Conservation (phyloP, 257 asterid genomes). For the Solanum pennellii region DNA sequence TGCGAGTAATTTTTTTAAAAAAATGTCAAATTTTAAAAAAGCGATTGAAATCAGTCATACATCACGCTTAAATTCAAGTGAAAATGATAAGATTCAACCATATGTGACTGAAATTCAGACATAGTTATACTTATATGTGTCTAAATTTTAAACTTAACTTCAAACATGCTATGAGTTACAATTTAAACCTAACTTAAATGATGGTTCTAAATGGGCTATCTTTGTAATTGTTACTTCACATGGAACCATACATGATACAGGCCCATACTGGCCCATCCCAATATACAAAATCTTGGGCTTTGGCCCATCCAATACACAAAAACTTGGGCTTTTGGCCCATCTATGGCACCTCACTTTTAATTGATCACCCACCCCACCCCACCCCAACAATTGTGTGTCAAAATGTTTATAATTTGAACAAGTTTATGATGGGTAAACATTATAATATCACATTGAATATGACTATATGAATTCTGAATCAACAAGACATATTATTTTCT, state of each 20-base stretch:
- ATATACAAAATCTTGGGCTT: background rate
- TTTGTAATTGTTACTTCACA: background rate
- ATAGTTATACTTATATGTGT: background rate
- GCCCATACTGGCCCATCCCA: background rate
- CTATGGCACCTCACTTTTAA: background rate
- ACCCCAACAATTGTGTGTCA: background rate
- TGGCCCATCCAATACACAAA: background rate
- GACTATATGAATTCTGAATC: no score
- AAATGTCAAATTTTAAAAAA: background rate
- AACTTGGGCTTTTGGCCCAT: background rate
- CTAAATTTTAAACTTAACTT: no score
- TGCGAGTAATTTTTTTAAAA: no score
- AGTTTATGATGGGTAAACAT: background rate
- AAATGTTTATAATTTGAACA: no score
- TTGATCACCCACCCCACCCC: no score
- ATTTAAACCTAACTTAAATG: background rate
- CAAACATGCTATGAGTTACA: no score
- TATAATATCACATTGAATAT: background rate
- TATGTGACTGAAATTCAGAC: background rate
- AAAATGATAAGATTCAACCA: background rate
- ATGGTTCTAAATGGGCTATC: background rate
- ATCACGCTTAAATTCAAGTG: background rate
- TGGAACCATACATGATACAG: background rate
- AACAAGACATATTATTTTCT: no score
- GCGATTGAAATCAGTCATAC: background rate